Base-by-base conservation (phyloP, 257 asterid genomes). In the Paraleonurus japonicus region DNA sequence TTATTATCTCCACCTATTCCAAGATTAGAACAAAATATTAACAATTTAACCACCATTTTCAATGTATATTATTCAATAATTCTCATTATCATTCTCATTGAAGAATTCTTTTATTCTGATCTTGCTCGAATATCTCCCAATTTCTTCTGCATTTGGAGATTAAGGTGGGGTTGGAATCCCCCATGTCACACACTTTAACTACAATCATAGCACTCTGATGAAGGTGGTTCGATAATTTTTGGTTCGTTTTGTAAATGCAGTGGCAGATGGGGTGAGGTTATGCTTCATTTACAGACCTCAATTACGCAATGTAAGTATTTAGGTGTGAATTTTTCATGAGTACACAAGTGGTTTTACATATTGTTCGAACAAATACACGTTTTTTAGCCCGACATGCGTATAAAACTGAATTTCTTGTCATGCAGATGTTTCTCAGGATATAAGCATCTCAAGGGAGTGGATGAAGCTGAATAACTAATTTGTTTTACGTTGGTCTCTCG, bases 241-340 rank as follows among this genome's bases (percentile, higher is more conserved):
- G 20, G 24, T 67, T 76, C 20, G 1, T 72, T 80, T 19, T 78
- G 57, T 80, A 30, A 54, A 50, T 88, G 89, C 97, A 92, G 97
- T 93, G 96, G 98, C 92, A 87, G 81, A 80, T 92, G 89, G 97
- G 98, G 82, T 90, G 95, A 88, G 41, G 75, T 53, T 69, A 17
- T 69, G 43, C 73, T 77, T 50, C 62, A 47, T 62, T 33, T 72
- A 71, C 54, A 26, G 65, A 68, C 72, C 71, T 68, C 33, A 10
- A 48, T 59, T 43, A 23, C 16, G 39, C 76, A 64, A 43, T 28
- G 94, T 89, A 76, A 87, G 92, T 79, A 13, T 30, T 23, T 27
- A 32, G 17, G 19, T 30, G 32, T 28, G n/a, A 24, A 23, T 55
- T 24, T 33, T 43, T 43, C n/a, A 12, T 13, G 51, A 43, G 13